A percentile compares a stretch with the other conserved stretches of the same genome.
phyloP scores from a whole-genome alignment of 352 stramenopile species.

The Globisporangium cederbergense region DNA sequence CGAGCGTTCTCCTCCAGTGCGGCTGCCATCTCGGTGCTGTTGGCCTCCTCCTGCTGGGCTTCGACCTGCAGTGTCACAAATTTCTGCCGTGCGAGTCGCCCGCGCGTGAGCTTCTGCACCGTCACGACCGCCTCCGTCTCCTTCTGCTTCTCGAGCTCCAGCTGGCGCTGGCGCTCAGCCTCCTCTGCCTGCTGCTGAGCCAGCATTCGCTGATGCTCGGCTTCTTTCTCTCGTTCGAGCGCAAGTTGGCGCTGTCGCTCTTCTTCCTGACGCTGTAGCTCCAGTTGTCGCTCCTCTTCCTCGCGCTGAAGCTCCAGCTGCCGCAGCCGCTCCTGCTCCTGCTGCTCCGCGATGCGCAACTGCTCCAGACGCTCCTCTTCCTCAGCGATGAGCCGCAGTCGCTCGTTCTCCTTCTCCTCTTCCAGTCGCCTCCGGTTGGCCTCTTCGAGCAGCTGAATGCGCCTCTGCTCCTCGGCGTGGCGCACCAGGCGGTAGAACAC shows the following conservation, averaged over 20 bases:
- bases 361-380: constrained; percentile 25
- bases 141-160: constrained; percentile 31
- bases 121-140: constrained; percentile 26
- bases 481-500: constrained; percentile 33
- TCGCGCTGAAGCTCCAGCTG: constrained; percentile 15
- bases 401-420: constrained; percentile 18
- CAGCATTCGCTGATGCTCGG: constrained; percentile 22
- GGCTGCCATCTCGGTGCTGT: constrained; percentile 31
- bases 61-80: constrained; percentile 56
- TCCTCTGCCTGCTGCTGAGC: constrained; percentile 31
- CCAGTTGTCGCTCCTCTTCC: constrained; percentile 23
- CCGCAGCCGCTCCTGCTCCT: constrained; percentile 21
- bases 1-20: constrained; percentile 50
- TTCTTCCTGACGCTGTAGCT: constrained; percentile 11
- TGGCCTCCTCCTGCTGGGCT: constrained; percentile 22
- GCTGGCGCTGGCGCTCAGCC: constrained; percentile 30
- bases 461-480: constrained; percentile 33
- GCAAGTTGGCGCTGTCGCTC: constrained; percentile 36
- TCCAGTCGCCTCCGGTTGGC: not conserved
- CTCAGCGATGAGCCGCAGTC: constrained; percentile 12
- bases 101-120: constrained; percentile 43
- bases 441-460: constrained; percentile 34
- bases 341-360: constrained; percentile 7
- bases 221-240: constrained; percentile 29
- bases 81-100: constrained; percentile 41